Base-by-base conservation (phyloP, 495 filamentous ascomycete species). In the Darksidea phi region DNA sequence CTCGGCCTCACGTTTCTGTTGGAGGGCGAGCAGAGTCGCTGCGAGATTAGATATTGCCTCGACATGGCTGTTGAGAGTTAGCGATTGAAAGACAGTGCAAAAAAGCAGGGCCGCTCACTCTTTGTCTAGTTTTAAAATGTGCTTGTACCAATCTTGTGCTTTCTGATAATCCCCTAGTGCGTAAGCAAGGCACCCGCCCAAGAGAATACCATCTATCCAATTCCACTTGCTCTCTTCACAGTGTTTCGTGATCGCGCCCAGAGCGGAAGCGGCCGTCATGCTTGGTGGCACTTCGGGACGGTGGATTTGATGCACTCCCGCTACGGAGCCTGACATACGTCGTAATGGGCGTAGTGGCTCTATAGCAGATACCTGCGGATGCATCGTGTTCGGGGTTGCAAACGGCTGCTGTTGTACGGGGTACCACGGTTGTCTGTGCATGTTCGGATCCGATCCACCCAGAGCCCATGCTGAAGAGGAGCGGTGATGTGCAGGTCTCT, bases 11-110 rank as follows among this genome's bases (percentile, higher is more conserved):
- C 89, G 84, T 26, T 86, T 85, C 49, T 86, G 84, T 67, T 91
- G 86, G 15, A 97, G 75, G 18, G 91, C 90, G 57, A 97, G 84
- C 11, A 95, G 75, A 3, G 93, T 91, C 20, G 91, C 92, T 7
- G 93, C 94, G 32, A 94, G 81, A 70, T 97, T 97, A 7, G 93
- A 96, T 47, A 94, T 88, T 17, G 93, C 93, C 72, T 97, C 94
- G 24, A 97, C 91, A 71, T 99, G 91, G 58, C 88, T 96, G 47
- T 46, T 37, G 13, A 18, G n/a, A 5, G 24, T 63, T 45, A 63
- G 53, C 34, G 23, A 23, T 7, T 6, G 2, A 25, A 58, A n/a
- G 48, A 34, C 43, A 20, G n/a, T 24, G 26, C 12, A 12, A 34
- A 7, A 2, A 36, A 21, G 26, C 58, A 12, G 23, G 15, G 18